Base-by-base conservation (phyloP, 1,139 yeast species). In the Protomyces macrosporus region DNA sequence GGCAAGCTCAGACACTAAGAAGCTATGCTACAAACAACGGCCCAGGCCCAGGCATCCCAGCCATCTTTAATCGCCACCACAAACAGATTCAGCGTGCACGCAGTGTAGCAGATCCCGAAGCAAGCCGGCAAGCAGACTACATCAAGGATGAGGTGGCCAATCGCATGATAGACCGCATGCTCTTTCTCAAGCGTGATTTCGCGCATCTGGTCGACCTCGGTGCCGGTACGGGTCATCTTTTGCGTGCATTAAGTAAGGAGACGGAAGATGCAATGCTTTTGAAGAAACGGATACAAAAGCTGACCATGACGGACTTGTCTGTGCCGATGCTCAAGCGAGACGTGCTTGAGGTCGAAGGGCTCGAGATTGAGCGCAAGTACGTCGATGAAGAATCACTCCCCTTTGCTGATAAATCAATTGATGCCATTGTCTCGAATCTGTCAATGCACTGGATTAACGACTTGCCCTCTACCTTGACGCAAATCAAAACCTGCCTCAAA, bases 381-480 rank as follows among this genome's bases (percentile, higher is more conserved):
- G 83, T 82, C 1, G 95, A 89, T 71, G 96, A 88, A 71, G 96
- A 89, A 73, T 53, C 57, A 10, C 54, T 63, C 12, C 64, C 61
- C 33, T 60, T 60, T 50, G 37, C 63, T 16, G 75, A 76, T 60
- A 78, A 82, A 66, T 76, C 81, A 45, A 87, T 79, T 70, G 95
- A 88, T 73, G 88, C 90, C 0, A 87, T 88, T 1, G 73, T 89
- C 3, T 86, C 93, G 1, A 88, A 87, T 71, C 75, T 88, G 70
- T 82, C 89, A 37, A 72, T 89, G 73, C 96, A 89, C 73, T 89
- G 96, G 96, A 84, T 88, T 64, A 89, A 89, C 71, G 93, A 89
- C 70, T 78, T 89, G 34, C 96, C 96, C 0, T 78, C 80, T 0
- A 81, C 84, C 1, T 78, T 88, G 61, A 73, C 76, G 32, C 80